phyloP scores from a whole-genome alignment of 2,329 filamentous ascomycete species.

The Neurospora sp. region DNA sequence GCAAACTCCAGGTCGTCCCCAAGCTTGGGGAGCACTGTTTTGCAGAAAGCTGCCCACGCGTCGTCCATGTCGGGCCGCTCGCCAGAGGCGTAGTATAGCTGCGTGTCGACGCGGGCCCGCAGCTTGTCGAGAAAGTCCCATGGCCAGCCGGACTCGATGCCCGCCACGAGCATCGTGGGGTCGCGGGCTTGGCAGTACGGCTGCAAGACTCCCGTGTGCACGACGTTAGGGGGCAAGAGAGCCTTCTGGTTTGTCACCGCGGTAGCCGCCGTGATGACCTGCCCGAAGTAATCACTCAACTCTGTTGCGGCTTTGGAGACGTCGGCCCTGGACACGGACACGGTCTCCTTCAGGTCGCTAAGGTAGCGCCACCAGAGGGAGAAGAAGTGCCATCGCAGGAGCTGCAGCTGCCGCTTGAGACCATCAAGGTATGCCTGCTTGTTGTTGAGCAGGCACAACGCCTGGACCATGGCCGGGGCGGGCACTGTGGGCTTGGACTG shows the following conservation, averaged over 20 bases:
- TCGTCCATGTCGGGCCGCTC: not conserved
- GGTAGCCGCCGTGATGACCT: no score
- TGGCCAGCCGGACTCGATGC: conserved; percentile 29
- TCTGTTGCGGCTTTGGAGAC: no score
- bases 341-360: conserved; percentile 9
- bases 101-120: conserved; percentile 15
- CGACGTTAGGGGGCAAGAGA: not conserved
- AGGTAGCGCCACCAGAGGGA: conserved; percentile 30
- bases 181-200: conserved; percentile 23
- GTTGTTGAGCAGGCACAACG: conserved; percentile 16
- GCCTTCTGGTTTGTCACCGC: no score
- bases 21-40: not conserved
- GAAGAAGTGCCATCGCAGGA: conserved; percentile 29
- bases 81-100: not conserved
- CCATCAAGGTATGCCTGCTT: conserved; percentile 17
- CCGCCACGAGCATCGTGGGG: conserved; percentile 28
- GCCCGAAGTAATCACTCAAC: no score
- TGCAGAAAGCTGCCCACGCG: not conserved
- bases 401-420: conserved; percentile 8
- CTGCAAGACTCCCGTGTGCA: conserved; percentile 17
- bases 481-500: no score
- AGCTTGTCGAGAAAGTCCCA: conserved; percentile 24
- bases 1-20: not conserved
- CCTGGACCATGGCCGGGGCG: not conserved
- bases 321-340: no score